phyloP scores from a whole-genome alignment of 371 early-diverging fungal genomes.

The Dinochytrium kinnereticum region DNA sequence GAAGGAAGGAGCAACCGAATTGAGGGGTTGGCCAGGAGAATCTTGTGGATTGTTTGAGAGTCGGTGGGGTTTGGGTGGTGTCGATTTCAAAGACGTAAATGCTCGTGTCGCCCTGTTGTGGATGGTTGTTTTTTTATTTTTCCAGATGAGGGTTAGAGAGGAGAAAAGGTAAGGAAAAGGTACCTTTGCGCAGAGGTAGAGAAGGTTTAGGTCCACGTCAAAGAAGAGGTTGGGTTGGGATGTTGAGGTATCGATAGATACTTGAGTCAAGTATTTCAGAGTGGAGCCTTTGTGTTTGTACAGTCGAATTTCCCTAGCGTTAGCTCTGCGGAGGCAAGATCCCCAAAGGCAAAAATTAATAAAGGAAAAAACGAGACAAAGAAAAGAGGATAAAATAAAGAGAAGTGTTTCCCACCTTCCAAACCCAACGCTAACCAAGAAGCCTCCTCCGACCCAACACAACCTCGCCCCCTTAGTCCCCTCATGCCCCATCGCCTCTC shows the following conservation, averaged over 20 bases:
- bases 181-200: constrained; percentile 34
- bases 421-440: constrained; percentile 75
- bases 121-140: background rate
- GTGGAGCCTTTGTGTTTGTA: constrained; percentile 50
- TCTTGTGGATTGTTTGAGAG: background rate
- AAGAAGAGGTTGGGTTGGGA: constrained; percentile 70
- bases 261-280: constrained; percentile 49
- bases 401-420: constrained; percentile 53
- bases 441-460: constrained; percentile 66
- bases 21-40: background rate
- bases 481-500: constrained; percentile 65
- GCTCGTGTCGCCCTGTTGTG: constrained; percentile 58
- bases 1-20: constrained; percentile 53
- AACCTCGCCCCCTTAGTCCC: constrained; percentile 74
- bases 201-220: constrained; percentile 69
- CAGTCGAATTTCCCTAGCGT: constrained; percentile 71
- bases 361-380: background rate
- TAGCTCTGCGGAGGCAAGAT: constrained; percentile 33
- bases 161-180: background rate
- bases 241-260: constrained; percentile 74
- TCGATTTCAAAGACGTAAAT: constrained; percentile 4
- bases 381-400: background rate
- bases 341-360: background rate
- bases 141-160: too few relatives aligned
- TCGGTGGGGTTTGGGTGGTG: background rate